These are phyloP conservation scores for Trichoderma aggressivum DNA, from an alignment of 2,329 filamentous ascomycete species.

Conservation along the genomic window DNA sequence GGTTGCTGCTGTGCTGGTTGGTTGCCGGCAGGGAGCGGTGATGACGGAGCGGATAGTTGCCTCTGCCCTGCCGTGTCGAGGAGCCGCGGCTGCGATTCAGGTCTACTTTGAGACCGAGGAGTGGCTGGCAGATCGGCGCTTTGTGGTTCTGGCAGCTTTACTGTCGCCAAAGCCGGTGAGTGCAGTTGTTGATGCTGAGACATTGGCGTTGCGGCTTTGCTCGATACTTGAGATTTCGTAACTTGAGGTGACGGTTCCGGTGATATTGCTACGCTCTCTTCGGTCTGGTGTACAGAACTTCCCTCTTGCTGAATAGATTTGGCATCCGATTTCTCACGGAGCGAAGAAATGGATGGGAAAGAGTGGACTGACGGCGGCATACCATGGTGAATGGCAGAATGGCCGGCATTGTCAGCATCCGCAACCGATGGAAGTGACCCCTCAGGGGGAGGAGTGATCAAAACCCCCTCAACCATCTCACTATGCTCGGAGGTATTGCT, in stretches of 20 bases:
- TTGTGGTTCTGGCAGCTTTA: background rate
- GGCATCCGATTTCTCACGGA: background rate
- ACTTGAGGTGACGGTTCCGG: slow-evolving; percentile 5
- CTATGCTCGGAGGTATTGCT: background rate
- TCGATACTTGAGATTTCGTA: slow-evolving; percentile 2
- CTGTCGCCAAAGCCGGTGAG: background rate
- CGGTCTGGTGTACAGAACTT: background rate
- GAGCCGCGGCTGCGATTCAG: background rate
- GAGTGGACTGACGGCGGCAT: slow-evolving; percentile 9
- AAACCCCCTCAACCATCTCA: background rate
- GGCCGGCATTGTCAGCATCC: background rate
- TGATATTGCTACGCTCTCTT: background rate
- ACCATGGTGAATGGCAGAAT: background rate
- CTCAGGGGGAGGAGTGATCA: slow-evolving; percentile 5
- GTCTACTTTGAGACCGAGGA: background rate
- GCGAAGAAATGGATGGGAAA: slow-evolving; percentile 7
- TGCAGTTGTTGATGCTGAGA: background rate
- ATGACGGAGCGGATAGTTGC: background rate
- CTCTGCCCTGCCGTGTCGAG: background rate
- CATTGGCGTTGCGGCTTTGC: background rate
- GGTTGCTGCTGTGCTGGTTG: background rate
- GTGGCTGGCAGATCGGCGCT: background rate
- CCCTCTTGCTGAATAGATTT: background rate
- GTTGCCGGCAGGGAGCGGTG: background rate
- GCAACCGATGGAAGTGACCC: background rate